Conservation (phyloP, 1,139 yeast species). For the Taphrina pruni region DNA sequence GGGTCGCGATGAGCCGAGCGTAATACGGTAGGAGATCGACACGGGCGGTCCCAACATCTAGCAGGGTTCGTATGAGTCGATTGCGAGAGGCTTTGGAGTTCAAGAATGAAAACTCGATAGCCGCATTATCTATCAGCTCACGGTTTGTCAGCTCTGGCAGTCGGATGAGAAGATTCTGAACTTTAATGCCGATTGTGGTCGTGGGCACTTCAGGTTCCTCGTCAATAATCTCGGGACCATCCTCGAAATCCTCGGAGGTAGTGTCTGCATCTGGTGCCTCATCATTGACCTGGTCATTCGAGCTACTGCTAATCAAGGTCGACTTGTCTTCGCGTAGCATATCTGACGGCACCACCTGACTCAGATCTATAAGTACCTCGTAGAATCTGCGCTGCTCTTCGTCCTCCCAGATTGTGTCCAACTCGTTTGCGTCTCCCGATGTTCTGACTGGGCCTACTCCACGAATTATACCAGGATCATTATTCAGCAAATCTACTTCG, state of each 20-base stretch:
- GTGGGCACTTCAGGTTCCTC: conserved; percentile 45
- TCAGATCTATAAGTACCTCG: conserved; percentile 55
- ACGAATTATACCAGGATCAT: conserved; percentile 37
- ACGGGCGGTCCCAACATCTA: conserved; percentile 49
- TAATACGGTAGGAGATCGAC: conserved; percentile 55
- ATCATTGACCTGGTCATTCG: background rate
- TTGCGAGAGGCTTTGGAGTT: conserved; percentile 77
- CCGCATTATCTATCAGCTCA: conserved; percentile 64
- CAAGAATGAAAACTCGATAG: conserved; percentile 62
- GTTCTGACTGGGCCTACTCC: conserved; percentile 31
- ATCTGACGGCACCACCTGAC: conserved; percentile 68
- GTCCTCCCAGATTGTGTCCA: conserved; percentile 66
- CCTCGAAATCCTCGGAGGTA: conserved; percentile 17
- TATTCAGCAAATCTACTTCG: conserved; percentile 46
- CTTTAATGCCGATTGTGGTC: conserved; percentile 46
- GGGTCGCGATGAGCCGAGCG: conserved; percentile 72
- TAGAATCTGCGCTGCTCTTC: conserved; percentile 70
- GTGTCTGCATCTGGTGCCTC: background rate
- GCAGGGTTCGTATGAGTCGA: conserved; percentile 64
- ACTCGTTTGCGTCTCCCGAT: conserved; percentile 45
- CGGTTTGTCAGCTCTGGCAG: conserved; percentile 55
- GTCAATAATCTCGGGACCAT: conserved; percentile 43
- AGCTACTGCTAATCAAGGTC: background rate
- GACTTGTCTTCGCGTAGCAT: conserved; percentile 40
- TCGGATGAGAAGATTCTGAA: conserved; percentile 44